phyloP scores from a whole-genome alignment of 179 eudicot species.

The Gypsophila paniculata region DNA sequence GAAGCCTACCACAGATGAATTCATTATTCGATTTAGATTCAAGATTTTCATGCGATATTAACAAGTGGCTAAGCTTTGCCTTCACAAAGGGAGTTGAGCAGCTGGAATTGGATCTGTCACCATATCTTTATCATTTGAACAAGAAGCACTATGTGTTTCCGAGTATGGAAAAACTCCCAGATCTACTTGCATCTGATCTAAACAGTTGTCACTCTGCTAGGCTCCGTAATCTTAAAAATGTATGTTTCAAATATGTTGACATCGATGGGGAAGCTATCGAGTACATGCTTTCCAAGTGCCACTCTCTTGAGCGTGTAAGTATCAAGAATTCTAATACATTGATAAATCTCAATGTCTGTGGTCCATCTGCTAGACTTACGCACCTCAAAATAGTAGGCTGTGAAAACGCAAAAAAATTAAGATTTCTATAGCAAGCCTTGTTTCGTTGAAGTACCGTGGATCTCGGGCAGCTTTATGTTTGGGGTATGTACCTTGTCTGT shows the following conservation, averaged over 20 bases:
- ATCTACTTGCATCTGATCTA: neutral
- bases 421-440: no score
- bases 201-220: neutral
- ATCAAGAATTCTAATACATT: no score
- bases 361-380: no score
- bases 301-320: no score
- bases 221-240: neutral
- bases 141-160: neutral
- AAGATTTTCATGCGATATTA: neutral
- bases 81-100: neutral
- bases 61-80: constrained; percentile 9
- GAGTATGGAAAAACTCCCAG: neutral
- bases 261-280: no score
- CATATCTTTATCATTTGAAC: neutral
- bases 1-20: neutral
- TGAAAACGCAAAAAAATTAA: no score
- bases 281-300: no score
- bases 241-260: constrained; percentile 1
- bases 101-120: constrained; percentile 5
- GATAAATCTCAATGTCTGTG: no score
- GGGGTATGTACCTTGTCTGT: no score
- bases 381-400: no score
- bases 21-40: constrained; percentile 8
- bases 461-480: no score
- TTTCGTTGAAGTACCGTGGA: no score